Percentiles rank a stretch among this genome's conserved stretches.
Conservation (phyloP, 1,284 basidiomycete species). For the Moesziomyces parantarcticus region DNA sequence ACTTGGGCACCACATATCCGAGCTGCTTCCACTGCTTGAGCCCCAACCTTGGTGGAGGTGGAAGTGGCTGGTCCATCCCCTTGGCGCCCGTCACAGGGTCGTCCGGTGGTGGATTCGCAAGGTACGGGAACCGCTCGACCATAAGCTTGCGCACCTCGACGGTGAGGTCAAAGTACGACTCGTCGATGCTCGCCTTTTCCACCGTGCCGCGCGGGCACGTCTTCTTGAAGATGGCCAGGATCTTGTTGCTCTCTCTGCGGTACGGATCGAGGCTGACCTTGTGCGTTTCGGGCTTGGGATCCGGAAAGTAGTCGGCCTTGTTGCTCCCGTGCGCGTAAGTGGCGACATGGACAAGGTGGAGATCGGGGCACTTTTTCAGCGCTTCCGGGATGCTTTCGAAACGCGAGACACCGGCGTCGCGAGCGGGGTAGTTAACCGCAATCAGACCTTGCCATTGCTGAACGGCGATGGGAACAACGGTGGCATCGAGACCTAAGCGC, state of each 20-base stretch:
- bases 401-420: conserved; percentile 87
- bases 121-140: conserved; percentile 74
- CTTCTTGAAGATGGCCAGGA: conserved; percentile 86
- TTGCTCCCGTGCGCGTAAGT: conserved; percentile 75
- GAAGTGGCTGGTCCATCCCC: conserved; percentile 83
- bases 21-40: conserved; percentile 75
- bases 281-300: conserved; percentile 84
- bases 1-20: conserved; percentile 78
- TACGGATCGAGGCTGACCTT: conserved; percentile 97
- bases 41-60: conserved; percentile 76
- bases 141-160: conserved; percentile 63
- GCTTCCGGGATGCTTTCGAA: conserved; percentile 55
- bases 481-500: conserved; percentile 78
- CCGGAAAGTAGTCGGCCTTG: conserved; percentile 84
- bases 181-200: conserved; percentile 75
- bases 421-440: conserved; percentile 94
- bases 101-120: conserved; percentile 69
- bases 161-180: conserved; percentile 65
- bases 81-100: conserved; percentile 57
- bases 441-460: conserved; percentile 89
- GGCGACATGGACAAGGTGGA: conserved; percentile 89
- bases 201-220: conserved; percentile 75
- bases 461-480: conserved; percentile 82
- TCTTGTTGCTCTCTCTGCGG: conserved; percentile 87
- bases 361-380: conserved; percentile 85